Base-by-base conservation (phyloP, 2,329 filamentous ascomycete species). In the Albifimbria verrucaria region DNA sequence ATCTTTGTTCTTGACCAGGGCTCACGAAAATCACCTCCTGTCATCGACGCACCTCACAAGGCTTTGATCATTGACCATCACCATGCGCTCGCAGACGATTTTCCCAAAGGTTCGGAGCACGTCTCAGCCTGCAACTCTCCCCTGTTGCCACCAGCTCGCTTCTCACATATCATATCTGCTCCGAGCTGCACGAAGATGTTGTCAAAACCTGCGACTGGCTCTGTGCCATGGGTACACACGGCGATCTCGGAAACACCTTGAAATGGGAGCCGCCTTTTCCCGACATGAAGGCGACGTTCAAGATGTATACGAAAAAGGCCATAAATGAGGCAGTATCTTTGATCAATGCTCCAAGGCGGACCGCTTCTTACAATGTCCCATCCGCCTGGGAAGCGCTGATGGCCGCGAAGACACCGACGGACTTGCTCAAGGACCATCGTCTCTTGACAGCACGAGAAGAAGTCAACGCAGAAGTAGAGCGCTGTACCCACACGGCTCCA, bases 181-280 rank as follows among this genome's bases (percentile, higher is more conserved):
- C 73, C 21, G 69, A 76, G 0, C 71, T 89, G 1, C 77, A 87
- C 58, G 69, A 74, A 1, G 69, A 73, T 2, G 76, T 88, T 1
- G 60, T 65, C 4, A 61, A 65, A 2, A 66, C 70, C 5, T 85
- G 82, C 58, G 80, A 77, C 39, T 88, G 85, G 79, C 72, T 88
- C 1, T 85, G 83, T 51, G 77, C 77, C 3, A 76, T 88, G 57
- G 86, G 86, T 9, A 88, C 85, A 0, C 82, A 87, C 56, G 85
- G 85, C 3, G 86, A 89, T 57, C 72, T 89, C 0, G 85, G 85
- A 15, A 86, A 80, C 39, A 77, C 77, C 0, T 57, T 88, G 17
- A 88, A 87, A 63, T 88, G 86, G 86, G 70, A 81, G 21, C 75
- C 78, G 0, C 86, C 86, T 0, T 88, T 89, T 56, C 86, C 86